Base-by-base conservation (phyloP, 2,329 filamentous ascomycete species). In the Periconia digitata region DNA sequence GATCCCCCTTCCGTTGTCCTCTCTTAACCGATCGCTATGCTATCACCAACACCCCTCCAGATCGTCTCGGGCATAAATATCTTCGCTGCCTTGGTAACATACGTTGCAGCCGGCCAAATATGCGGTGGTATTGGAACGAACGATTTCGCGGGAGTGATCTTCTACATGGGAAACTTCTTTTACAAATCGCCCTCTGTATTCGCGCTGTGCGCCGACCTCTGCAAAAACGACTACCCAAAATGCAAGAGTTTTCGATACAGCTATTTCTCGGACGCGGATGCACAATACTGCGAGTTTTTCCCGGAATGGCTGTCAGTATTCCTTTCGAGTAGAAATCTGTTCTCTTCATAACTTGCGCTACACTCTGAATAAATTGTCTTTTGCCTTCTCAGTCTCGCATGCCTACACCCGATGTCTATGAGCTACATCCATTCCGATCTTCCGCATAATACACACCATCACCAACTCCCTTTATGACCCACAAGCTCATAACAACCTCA, bases 281-380 rank as follows among this genome's bases (percentile, higher is more conserved):
- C 50, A 10, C 56, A 64, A 32, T 60, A 62, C 20, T 62, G 60
- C 46, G 59, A 64, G 39, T 64, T 59, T 35, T 62, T 59, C 38
- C 37, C 44, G 6, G 46, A 46, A 35, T 46, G 38, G 18, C 40
- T 57, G 60, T 59, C 38, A 55, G 60, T 51, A n/a, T 46, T 4
- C 27, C n/a, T 21, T 23, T 24, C 15, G 21, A 32, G 12, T 12
- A 7, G 6, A 12, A 32, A 5, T 32, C 27, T 15, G 12, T 32
- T 32, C 10, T 13, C 12, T 32, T 12, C 27, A 4, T 12, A 32
- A 32, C 29, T 32, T 32, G 8, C 29, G 8, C n/a, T 8, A n/a
- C 29, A n/a, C 8, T 32, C n/a, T n/a, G n/a, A n/a, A n/a, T n/a
- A n/a, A 15, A 8, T 32, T 18, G 6, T 16, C 34, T 39, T 24